Evolutionary conservation across 208 protist genomes (phyloP), one percentile per base, ranked within the genome.

Genomic region (Trypanosoma brucei): DNA sequence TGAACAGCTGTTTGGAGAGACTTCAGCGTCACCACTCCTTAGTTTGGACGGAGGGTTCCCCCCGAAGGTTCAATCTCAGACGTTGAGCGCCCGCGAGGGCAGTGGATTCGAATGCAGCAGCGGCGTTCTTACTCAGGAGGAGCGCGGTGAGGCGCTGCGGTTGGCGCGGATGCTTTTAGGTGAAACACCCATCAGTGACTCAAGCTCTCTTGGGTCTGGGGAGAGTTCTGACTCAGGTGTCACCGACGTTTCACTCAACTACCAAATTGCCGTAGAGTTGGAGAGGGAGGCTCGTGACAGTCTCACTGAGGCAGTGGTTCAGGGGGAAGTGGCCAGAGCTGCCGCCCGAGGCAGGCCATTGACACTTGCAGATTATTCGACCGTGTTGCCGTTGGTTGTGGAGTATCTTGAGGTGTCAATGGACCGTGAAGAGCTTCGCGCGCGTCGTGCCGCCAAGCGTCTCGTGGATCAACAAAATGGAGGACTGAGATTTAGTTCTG

Each of bases 361-460:
- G n/a, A 72, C 22, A 50, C 51, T 65, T 8, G 49, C 65, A 33
- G 53, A 84, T 53, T 72, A 72, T 44, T 48, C 49, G 6, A 34
- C 64, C n/a, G 59, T 88, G 13, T 62, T 92, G 22, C 48, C 62
- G 14, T 64, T 63, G 13, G 78, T 66, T 37, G 64, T 80, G 11
- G 83, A 90, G 59, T 93, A 90, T 45, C 50, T 93, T 56, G 86
- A 91, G 59, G 86, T 91, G 36, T 90, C 86, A 8, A 91, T 88
- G 52, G 83, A 88, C 34, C 83, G 83, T 4, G 86, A 93, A 54
- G 83, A 87, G 63, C 57, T 93, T 38, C 71, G 76, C n/a, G 35
- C 59, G 44, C 83, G 83, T 57, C 81, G 80, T 14, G 69, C 67
- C 8, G 68, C 54, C 8, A 14, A 79, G 59, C 62, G 72, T 63